Evolutionary conservation across 2,329 filamentous ascomycete species (phyloP), one percentile per base, ranked within the genome.

Genomic region (Penicillium brevicompactum): DNA sequence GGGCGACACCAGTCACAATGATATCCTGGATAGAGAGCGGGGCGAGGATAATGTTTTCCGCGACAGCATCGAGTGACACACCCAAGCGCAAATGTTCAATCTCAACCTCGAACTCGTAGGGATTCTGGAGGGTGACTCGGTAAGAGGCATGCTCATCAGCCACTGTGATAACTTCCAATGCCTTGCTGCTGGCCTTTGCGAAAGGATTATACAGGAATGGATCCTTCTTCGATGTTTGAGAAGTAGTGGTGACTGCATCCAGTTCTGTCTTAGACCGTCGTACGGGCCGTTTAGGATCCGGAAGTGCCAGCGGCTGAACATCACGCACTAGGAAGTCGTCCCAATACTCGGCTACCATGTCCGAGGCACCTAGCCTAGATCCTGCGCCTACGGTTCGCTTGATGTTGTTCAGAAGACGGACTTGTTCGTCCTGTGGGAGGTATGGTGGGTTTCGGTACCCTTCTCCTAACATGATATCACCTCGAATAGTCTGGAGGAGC

Each of bases 171-270:
- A 82, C 82, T 55, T 92, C 86, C 11, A 83, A 78, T 1, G 81
- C 78, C 22, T 72, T 76, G 16, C 78, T 78, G 22, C 82, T 81
- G 49, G 87, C 70, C 72, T 92, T 91, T 18, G 92, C 76, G 67
- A 97, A 97, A 0, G 94, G 91, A 67, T 97, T 97, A 70, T 97
- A 96, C 54, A 99, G 90, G 65, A 99, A 96, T 0, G 94, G 94
- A 58, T 94, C 91, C 60, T 81, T 76, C 51, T 76, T 65, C 53
- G 74, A 67, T 49, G 75, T 75, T 40, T 78, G 70, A 41, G 70
- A 69, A 8, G 66, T 67, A 7, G 70, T 69, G 10, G 73, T 73
- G 11, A 74, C 75, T 9, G 76, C 71, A 44, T 79, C 76, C 38
- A 85, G 68, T 56, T 84, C 82, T 37, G 74, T 76, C 53, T 75